Evolutionary conservation across 352 stramenopile species (phyloP), one percentile per base, ranked within the genome.

Genomic region (Elongisporangium senticosum): DNA sequence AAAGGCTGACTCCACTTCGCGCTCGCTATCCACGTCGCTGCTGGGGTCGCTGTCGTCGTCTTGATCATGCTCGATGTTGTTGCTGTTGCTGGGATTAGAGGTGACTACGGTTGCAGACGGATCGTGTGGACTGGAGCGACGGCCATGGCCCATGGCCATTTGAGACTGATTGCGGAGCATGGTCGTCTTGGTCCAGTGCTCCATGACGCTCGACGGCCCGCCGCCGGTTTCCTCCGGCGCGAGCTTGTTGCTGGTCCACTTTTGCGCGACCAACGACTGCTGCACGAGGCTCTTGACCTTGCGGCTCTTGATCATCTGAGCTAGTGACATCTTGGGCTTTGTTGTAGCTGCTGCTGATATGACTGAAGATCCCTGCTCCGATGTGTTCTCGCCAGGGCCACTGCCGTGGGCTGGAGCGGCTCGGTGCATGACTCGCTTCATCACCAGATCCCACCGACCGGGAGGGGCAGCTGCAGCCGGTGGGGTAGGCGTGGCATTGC

Each of bases 281-380:
- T 75, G 71, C 5, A 89, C 79, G 19, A 89, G 67, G 52, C 75
- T 79, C 61, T 87, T 86, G 43, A 89, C 72, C 24, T 79, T 67
- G 20, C 67, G 64, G 56, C 77, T 83, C 55, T 79, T 71, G 39
- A 89, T 62, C 66, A 89, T 57, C 49, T 79, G 65, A 13, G 65
- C 69, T 1, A 88, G 61, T 37, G 74, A 85, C 48, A 80, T 51
- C 49, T 70, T 70, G 10, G 55, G 53, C 33, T 58, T 53, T 21
- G 56, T n/a, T n/a, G 43, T 15, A 2, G 33, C 33, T 43, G 33
- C 13, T 2, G 11, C 5, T 43, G 33, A 6, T 15, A 10, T 10
- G 2, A 10, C 1, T 43, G 33, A 17, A 43, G 33, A 17, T 17
- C 33, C 33, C 4, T 17, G 33, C 10, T 43, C 33, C 13, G 33